Evolutionary conservation across 1,139 yeast species (phyloP).

Genomic region (Pichia sp.): DNA sequence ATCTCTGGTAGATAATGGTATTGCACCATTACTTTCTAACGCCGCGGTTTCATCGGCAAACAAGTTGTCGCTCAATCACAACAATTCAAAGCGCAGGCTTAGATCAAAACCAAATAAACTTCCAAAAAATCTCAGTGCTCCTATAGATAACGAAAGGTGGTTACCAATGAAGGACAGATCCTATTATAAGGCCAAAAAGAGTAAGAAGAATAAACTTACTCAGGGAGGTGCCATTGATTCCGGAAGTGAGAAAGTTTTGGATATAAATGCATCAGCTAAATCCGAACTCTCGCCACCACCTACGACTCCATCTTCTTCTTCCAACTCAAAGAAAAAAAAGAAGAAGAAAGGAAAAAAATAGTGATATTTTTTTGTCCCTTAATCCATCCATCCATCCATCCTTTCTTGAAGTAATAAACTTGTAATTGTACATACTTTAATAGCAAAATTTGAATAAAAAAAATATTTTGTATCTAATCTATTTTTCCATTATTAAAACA

Average conservation of each 20-base stretch:
- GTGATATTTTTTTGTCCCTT: no score
- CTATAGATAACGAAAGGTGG: conserved; percentile 77
- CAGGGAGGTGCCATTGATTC: conserved; percentile 68
- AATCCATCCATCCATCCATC: no score
- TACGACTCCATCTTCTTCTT: conserved; percentile 8
- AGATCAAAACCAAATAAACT: conserved; percentile 31
- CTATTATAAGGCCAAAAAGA: conserved; percentile 70
- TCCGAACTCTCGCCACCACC: neutral
- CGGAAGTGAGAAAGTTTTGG: conserved; percentile 34
- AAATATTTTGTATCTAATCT: neutral
- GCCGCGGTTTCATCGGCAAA: neutral
- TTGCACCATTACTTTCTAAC: conserved; percentile 32
- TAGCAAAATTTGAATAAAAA: neutral
- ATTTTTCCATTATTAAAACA: neutral
- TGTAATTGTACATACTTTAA: no score
- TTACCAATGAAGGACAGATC: conserved; percentile 79
- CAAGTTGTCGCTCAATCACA: neutral
- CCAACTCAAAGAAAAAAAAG: conserved; percentile 20
- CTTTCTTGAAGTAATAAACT: no score
- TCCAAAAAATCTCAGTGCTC: conserved; percentile 33
- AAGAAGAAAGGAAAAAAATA: conserved; percentile 16
- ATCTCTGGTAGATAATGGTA: conserved; percentile 24
- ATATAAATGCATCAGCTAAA: conserved; percentile 18
- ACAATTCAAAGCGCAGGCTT: conserved; percentile 16
- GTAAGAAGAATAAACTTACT: conserved; percentile 45